These are phyloP conservation scores for Lasiodiplodia sp. DNA, from an alignment of 2,329 filamentous ascomycete genomes.

Conservation along the genomic window DNA sequence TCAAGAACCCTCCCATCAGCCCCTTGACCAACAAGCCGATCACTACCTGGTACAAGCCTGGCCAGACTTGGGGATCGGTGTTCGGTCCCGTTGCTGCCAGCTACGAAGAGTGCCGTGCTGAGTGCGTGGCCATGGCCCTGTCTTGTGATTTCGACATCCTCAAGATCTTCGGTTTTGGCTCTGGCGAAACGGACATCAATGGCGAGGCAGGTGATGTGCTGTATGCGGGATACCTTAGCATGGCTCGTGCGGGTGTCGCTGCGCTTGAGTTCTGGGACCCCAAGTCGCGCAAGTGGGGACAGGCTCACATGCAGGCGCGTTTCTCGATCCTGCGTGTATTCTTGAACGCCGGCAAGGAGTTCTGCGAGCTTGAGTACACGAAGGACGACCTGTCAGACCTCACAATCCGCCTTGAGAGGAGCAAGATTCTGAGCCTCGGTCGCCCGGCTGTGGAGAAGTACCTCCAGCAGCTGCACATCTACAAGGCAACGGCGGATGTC, in stretches of 20 bases:
- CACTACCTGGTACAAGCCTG: conserved; percentile 89
- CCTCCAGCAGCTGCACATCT: conserved; percentile 89
- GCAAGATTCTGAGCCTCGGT: conserved; percentile 84
- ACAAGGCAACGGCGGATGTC: conserved; percentile 88
- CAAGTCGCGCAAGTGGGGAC: conserved; percentile 88
- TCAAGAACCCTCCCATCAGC: conserved; percentile 78
- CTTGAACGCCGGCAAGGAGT: conserved; percentile 83
- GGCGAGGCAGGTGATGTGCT: conserved; percentile 84
- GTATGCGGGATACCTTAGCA: conserved; percentile 86
- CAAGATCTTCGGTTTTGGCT: conserved; percentile 89
- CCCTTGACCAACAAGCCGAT: conserved; percentile 81
- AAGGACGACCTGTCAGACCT: conserved; percentile 80
- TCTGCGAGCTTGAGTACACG: conserved; percentile 81
- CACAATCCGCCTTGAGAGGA: conserved; percentile 81
- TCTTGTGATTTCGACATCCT: conserved; percentile 88
- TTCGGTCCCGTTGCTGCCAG: conserved; percentile 87
- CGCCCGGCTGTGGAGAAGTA: conserved; percentile 84
- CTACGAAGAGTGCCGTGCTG: conserved; percentile 94
- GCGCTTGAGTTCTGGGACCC: conserved; percentile 96
- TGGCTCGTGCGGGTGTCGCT: conserved; percentile 90
- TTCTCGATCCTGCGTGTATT: conserved; percentile 88
- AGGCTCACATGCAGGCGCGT: conserved; percentile 88
- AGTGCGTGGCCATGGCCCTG: conserved; percentile 91
- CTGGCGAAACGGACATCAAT: conserved; percentile 75
- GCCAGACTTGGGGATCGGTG: conserved; percentile 92